A percentile compares a stretch with the other conserved stretches of the same genome.
These are phyloP conservation scores for Kodamaea laetipori DNA, from an alignment of 805 yeast species.

Conservation along the genomic window DNA sequence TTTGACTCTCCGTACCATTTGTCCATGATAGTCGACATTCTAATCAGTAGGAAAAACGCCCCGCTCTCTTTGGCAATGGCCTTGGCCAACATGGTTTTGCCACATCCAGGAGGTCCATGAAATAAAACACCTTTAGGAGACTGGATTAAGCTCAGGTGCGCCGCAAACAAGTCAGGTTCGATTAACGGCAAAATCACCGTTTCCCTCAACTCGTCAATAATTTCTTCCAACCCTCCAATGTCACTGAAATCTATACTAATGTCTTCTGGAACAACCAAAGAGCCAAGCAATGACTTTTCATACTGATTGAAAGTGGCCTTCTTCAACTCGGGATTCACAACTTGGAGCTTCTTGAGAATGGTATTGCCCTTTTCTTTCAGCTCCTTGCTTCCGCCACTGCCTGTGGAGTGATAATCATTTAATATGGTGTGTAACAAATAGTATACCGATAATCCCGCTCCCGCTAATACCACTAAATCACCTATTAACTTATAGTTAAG, in stretches of 20 bases:
- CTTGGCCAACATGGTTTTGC: conserved; percentile 95
- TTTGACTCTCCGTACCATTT: conserved; percentile 98
- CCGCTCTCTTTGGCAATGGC: conserved; percentile 91
- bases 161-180: conserved; percentile 71
- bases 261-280: conserved; percentile 83
- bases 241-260: conserved; percentile 75
- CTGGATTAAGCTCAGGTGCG: conserved; percentile 67
- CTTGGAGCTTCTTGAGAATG: conserved; percentile 36
- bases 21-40: conserved; percentile 94
- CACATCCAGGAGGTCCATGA: conserved; percentile 97
- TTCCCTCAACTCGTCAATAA: conserved; percentile 84
- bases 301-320: conserved; percentile 63
- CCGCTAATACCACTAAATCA: conserved; percentile 44
- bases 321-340: conserved; percentile 58
- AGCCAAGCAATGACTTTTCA: conserved; percentile 74
- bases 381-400: conserved; percentile 47
- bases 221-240: conserved; percentile 84
- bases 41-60: conserved; percentile 85
- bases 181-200: conserved; percentile 82
- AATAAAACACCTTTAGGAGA: conserved; percentile 94
- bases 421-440: conserved; percentile 52
- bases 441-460: conserved; percentile 72
- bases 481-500: conserved; percentile 43
- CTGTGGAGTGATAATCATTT: conserved; percentile 26
- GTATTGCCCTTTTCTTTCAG: conserved; percentile 61